Base-by-base conservation (phyloP, 352 stramenopile species). In the Phytopythium boreale region DNA sequence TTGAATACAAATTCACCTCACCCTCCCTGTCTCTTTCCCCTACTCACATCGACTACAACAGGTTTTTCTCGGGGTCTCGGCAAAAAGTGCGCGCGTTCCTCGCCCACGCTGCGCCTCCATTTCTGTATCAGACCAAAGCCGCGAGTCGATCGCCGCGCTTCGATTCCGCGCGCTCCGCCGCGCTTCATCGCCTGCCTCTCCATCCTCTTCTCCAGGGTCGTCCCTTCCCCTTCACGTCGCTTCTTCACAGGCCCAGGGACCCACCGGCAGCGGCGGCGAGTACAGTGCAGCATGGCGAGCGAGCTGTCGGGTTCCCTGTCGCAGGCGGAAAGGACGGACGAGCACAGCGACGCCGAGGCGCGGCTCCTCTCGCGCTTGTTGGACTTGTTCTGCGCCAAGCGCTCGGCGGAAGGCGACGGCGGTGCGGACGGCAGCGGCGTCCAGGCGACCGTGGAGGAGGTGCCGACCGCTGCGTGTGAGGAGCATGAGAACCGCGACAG, bases 301-400 rank as follows among this genome's bases (percentile, higher is more conserved):
- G 59, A 70, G 62, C 63, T n/a, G 63, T 53, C 29, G 29, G 29
- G 58, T 53, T 57, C 27, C 64, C 65, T 44, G 22, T 64, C 17
- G 65, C 59, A 52, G 56, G 55, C 20, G 37, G 51, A 15, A 47
- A 27, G 17, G 31, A 37, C 20, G 53, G 37, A 58, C 9, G 27
- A 26, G 24, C 10, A 43, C 7, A 19, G n/a, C 55, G 36, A 49
- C 15, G 36, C 36, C 12, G 64, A 81, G 47, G 75, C 72, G 56
- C 70, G 53, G 39, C 64, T 89, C 22, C 67, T 88, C 24, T 74
- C 75, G 20, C 79, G 78, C n/a, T 46, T 90, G 49, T 64, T 79
- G 37, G 31, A 72, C 53, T 63, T 79, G 4, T 87, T 85, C 67
- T 76, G 75, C 49, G 49, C 62, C 56, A 67, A 68, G 52, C 69